Conservation (phyloP, 306 rosid species). For the Cicer judaicum region DNA sequence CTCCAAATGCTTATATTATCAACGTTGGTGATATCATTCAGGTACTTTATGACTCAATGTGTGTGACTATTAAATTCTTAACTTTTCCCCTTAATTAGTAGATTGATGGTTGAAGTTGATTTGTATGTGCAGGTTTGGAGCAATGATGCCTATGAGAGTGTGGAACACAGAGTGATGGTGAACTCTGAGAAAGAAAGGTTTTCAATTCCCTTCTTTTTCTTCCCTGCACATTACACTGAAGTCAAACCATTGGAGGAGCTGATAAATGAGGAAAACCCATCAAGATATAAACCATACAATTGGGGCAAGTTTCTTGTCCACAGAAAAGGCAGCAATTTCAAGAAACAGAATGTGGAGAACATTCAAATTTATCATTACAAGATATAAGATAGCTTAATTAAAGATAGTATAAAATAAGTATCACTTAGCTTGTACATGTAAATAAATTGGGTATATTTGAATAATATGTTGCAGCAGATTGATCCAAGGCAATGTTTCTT, state of each 20-base stretch:
- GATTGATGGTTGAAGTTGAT: not conserved
- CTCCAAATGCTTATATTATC: slow-evolving; percentile 61
- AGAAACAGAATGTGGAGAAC: slow-evolving; percentile 57
- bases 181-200: slow-evolving; percentile 62
- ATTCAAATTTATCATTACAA: slow-evolving; percentile 55
- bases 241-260: slow-evolving; percentile 64
- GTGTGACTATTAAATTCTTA: too few species aligned
- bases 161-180: slow-evolving; percentile 68
- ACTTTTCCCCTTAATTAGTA: too few species aligned
- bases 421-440: not conserved
- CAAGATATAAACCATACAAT: slow-evolving; percentile 55
- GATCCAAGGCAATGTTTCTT: not conserved
- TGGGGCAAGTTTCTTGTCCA: slow-evolving; percentile 64
- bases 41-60: slow-evolving; percentile 40
- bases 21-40: slow-evolving; percentile 67
- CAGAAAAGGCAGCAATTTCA: slow-evolving; percentile 48
- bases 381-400: slow-evolving; percentile 36
- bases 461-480: not conserved
- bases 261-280: slow-evolving; percentile 50
- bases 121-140: slow-evolving; percentile 70
- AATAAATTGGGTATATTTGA: not conserved
- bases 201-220: slow-evolving; percentile 57
- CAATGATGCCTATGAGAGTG: slow-evolving; percentile 69
- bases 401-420: too few species aligned
- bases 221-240: slow-evolving; percentile 59